Conservation (phyloP, 129 eudicot species). For the Cynara cardunculus region DNA sequence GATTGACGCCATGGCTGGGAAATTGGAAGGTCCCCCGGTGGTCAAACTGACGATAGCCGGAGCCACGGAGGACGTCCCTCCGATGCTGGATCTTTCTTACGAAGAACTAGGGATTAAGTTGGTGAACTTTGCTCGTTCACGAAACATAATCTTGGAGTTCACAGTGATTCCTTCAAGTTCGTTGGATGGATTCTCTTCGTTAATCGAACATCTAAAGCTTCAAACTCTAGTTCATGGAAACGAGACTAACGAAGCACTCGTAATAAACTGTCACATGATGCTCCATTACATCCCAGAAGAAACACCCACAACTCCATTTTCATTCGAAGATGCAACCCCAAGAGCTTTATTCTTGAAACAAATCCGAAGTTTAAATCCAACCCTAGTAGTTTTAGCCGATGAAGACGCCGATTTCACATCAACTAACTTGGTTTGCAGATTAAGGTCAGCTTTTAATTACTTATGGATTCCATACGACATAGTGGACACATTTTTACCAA, state of each 20-base stretch:
- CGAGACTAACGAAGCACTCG: conserved; percentile 46
- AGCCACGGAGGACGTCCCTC: conserved; percentile 61
- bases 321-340: conserved; percentile 27
- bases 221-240: conserved; percentile 36
- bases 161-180: conserved; percentile 57
- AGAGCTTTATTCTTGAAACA: conserved; percentile 60
- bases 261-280: conserved; percentile 91
- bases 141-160: conserved; percentile 69
- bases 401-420: conserved; percentile 95
- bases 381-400: conserved; percentile 62
- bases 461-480: conserved; percentile 92
- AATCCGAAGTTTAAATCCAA: conserved; percentile 61
- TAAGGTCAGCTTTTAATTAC: conserved; percentile 79
- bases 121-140: conserved; percentile 66
- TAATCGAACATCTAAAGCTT: conserved; percentile 55
- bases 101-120: conserved; percentile 72
- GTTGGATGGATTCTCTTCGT: conserved; percentile 55
- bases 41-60: conserved; percentile 77
- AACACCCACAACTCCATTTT: conserved; percentile 33
- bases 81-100: conserved; percentile 71
- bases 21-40: conserved; percentile 50
- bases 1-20: conserved; percentile 68
- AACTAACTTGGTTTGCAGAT: conserved; percentile 44
- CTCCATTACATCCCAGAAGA: conserved; percentile 85
- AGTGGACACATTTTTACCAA: conserved; percentile 75